Base-by-base conservation (phyloP, 2,329 filamentous ascomycete genomes). In the Ophiosphaerella herpotricha region DNA sequence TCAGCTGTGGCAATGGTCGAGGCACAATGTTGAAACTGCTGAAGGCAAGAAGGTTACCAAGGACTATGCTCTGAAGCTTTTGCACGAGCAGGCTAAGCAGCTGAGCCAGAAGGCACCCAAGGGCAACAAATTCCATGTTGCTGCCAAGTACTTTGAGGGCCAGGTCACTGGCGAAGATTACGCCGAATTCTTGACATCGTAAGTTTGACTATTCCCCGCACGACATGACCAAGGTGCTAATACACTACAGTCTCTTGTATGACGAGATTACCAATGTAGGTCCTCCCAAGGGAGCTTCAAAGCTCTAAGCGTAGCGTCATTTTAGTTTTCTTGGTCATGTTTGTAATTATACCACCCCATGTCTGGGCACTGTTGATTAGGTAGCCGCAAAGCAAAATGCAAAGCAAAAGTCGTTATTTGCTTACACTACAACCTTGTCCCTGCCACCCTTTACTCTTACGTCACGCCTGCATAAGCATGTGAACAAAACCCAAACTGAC, bases 111-210 rank as follows among this genome's bases (percentile, higher is more conserved):
- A 89, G 74, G 91, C 85, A 2, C 84, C 87, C 43, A 88, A 89
- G 80, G 91, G 91, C 49, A 94, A 97, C 81, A 97, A 97, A 81
- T 97, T 82, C 78, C 85, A 88, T 52, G 82, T 96, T 45, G 94
- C 94, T 1, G 90, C 90, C 1, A 88, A 96, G 76, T 97, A 97
- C 78, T 97, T 97, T 70, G 85, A 90, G 31, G 80, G 85, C 39
- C 94, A 99, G 81, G 89, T 97, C 50, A 97, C 93, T 3, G 94
- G 94, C 48, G 94, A 97, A 80, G 92, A 97, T 63, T 97, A 97
- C 74, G 91, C 92, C 11, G 94, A 99, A 75, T 97, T 97, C 79
- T 77, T 99, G 79, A 97, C 91, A 58, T 80, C 82, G 86, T 90
- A 80, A 82, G 87, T 78, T 47, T 21, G 18, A 14, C 26, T 11